These are phyloP conservation scores for Fusarium clavum DNA, from an alignment of 2,329 filamentous ascomycete genomes.

Conservation along the genomic window DNA sequence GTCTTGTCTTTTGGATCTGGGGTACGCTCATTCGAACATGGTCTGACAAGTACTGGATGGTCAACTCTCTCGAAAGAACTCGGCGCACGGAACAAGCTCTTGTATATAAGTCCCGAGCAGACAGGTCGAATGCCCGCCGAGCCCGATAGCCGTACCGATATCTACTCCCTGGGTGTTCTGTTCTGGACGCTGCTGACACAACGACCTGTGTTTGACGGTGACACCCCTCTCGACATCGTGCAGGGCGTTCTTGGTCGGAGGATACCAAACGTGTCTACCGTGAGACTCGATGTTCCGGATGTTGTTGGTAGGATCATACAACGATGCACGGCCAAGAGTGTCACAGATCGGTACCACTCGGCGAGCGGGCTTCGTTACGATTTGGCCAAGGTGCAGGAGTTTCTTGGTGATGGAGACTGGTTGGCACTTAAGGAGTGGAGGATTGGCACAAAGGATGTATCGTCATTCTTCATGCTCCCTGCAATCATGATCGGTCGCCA, in stretches of 20 bases:
- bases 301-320: conserved; percentile 85
- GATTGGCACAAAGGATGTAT: conserved; percentile 86
- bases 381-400: conserved; percentile 76
- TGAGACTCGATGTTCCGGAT: conserved; percentile 86
- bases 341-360: conserved; percentile 89
- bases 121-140: conserved; percentile 93
- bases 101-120: conserved; percentile 94
- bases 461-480: conserved; percentile 91
- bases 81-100: conserved; percentile 87
- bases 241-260: conserved; percentile 86
- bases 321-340: conserved; percentile 91
- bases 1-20: conserved; percentile 89
- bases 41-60: conserved; percentile 88
- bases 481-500: conserved; percentile 83
- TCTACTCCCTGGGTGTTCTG: conserved; percentile 89
- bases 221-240: conserved; percentile 87
- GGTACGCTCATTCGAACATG: conserved; percentile 88
- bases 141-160: conserved; percentile 91
- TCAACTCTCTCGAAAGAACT: conserved; percentile 83
- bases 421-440: conserved; percentile 77
- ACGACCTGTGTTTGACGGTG: conserved; percentile 81
- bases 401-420: conserved; percentile 80
- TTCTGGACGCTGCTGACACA: conserved; percentile 90
- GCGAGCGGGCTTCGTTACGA: conserved; percentile 88
- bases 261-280: conserved; percentile 79